Evolutionary conservation across 2,329 filamentous ascomycete species (phyloP).

Genomic region (Colletotrichum liriopes): DNA sequence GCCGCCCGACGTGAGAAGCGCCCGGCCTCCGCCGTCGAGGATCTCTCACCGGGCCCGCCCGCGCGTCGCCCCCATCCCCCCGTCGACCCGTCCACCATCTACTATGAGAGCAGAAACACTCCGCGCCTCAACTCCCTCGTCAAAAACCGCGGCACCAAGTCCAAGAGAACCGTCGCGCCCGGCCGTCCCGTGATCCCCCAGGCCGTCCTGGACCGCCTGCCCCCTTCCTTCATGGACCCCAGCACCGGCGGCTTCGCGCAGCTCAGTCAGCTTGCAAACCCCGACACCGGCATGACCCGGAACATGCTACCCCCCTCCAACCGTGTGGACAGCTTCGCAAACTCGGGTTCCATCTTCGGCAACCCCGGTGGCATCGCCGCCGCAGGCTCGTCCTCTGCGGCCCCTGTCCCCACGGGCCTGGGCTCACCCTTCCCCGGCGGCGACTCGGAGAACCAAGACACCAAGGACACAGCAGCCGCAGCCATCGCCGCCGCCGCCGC

Average conservation of each 20-base stretch:
- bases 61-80: background rate
- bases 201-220: background rate
- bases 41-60: background rate
- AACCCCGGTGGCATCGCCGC: background rate
- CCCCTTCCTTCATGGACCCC: background rate
- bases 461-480: background rate
- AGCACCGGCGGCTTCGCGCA: background rate
- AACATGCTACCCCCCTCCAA: background rate
- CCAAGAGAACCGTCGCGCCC: background rate
- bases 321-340: background rate
- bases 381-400: background rate
- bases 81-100: background rate
- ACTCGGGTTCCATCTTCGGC: background rate
- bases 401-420: background rate
- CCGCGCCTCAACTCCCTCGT: conserved; percentile 28
- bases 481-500: background rate
- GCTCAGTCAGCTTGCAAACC: background rate
- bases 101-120: conserved; percentile 15
- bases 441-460: background rate
- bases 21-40: conserved; percentile 7
- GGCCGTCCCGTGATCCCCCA: background rate
- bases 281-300: background rate
- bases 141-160: background rate
- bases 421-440: background rate
- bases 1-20: conserved; percentile 10